Conservation (phyloP, 768 basidiomycete species). For the Auriscalpium vulgare region DNA sequence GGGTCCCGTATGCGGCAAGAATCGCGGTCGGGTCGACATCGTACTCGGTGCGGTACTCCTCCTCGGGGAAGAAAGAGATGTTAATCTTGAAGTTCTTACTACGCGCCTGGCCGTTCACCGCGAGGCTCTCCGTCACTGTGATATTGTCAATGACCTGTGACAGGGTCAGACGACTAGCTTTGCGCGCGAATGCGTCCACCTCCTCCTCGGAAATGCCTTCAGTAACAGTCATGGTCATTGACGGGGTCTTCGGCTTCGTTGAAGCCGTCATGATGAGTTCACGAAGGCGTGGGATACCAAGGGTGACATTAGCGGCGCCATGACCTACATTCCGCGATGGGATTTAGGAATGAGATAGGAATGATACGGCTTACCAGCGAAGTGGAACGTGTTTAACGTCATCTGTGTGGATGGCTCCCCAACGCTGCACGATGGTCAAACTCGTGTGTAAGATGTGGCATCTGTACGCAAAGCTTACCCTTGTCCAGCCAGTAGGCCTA, state of each 20-base stretch:
- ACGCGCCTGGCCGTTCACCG: constrained; percentile 57
- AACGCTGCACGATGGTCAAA: constrained; percentile 44
- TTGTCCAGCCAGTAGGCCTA: constrained; percentile 93
- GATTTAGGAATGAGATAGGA: too few species aligned
- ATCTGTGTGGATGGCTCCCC: constrained; percentile 99
- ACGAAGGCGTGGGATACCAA: constrained; percentile 96
- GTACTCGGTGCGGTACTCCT: constrained; percentile 81
- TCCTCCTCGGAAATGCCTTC: constrained; percentile 43
- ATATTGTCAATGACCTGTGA: constrained; percentile 85
- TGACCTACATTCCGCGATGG: constrained; percentile 50
- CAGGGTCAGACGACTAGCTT: constrained; percentile 75
- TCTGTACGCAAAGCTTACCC: constrained; percentile 47
- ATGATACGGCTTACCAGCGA: constrained; percentile 60
- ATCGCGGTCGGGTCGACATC: constrained; percentile 67
- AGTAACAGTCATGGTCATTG: constrained; percentile 80
- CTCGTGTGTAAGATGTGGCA: background rate
- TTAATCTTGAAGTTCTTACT: constrained; percentile 74
- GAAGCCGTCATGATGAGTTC: constrained; percentile 99
- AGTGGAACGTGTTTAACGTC: constrained; percentile 99
- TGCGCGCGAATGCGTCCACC: constrained; percentile 78
- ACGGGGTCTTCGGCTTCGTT: constrained; percentile 91
- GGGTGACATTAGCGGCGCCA: constrained; percentile 97
- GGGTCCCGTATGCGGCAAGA: constrained; percentile 57
- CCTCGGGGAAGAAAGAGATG: constrained; percentile 77
- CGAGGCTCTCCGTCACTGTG: constrained; percentile 70